phyloP scores from a whole-genome alignment of 2,329 filamentous ascomycete species.

The Stemphylium beticola region DNA sequence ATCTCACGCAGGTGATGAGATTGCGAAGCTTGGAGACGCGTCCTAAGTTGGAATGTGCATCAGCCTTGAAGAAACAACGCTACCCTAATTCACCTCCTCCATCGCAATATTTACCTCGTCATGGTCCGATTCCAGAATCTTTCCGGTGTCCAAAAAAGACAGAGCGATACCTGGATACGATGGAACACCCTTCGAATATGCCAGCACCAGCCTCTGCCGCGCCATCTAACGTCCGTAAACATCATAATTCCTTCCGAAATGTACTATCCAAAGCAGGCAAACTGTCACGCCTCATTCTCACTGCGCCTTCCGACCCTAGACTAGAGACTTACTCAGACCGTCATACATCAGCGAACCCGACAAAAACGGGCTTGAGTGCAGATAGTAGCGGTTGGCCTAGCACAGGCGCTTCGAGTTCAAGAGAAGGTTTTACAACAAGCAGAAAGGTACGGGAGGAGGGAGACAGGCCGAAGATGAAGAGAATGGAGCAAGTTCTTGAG shows the following conservation, averaged over 20 bases:
- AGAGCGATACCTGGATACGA: neutral
- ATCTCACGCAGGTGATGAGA: neutral
- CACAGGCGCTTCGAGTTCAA: neutral
- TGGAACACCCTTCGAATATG: neutral
- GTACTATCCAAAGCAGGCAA: conserved; percentile 8
- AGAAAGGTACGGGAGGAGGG: neutral
- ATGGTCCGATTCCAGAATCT: neutral
- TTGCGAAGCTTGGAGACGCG: neutral
- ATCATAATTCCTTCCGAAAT: neutral
- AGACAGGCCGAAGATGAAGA: neutral
- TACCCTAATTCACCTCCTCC: neutral
- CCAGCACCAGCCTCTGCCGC: neutral
- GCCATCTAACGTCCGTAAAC: neutral
- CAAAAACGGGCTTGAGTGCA: neutral
- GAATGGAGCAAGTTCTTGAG: neutral
- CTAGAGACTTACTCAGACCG: conserved; percentile 17
- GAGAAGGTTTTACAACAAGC: neutral
- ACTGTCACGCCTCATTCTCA: conserved; percentile 21
- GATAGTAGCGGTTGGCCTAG: conserved; percentile 3
- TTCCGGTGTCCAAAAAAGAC: neutral
- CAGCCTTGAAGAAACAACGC: neutral
- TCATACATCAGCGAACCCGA: neutral
- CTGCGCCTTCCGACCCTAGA: conserved; percentile 14
- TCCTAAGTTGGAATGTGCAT: neutral
- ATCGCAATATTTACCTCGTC: neutral